Conservation (phyloP, 140 eudicot genomes). For the Flaveria floridana region DNA sequence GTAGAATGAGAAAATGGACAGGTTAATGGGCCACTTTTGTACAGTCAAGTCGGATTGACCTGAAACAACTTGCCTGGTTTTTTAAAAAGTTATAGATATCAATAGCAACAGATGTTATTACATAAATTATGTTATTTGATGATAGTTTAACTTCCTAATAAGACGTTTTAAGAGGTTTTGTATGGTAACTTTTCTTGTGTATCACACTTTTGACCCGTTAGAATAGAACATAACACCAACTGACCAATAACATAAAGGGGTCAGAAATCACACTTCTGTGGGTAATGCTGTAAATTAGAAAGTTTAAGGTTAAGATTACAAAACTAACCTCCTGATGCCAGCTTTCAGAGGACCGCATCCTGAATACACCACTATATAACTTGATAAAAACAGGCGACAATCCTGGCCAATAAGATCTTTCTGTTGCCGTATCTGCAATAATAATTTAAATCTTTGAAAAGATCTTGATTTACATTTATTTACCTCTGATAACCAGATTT, state of each 20-base stretch:
- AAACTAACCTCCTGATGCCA: conserved; percentile 69
- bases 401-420: conserved; percentile 57
- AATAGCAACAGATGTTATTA: neutral
- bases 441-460: conserved; percentile 1
- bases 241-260: neutral
- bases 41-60: neutral
- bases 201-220: neutral
- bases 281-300: conserved; percentile 11
- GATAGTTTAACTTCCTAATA: neutral
- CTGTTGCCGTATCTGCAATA: conserved; percentile 80
- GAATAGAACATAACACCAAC: neutral
- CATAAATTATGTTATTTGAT: neutral
- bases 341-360: conserved; percentile 67
- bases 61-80: neutral
- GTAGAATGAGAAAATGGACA: neutral
- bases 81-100: neutral
- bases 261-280: neutral
- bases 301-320: conserved; percentile 18
- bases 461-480: neutral
- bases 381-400: conserved; percentile 63
- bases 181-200: neutral
- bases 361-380: conserved; percentile 69
- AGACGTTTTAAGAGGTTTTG: neutral
- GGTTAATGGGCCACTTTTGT: neutral
- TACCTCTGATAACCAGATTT: neutral